Evolutionary conservation across 306 rosid species (phyloP).

Genomic region (Astragalus glycyphyllos): DNA sequence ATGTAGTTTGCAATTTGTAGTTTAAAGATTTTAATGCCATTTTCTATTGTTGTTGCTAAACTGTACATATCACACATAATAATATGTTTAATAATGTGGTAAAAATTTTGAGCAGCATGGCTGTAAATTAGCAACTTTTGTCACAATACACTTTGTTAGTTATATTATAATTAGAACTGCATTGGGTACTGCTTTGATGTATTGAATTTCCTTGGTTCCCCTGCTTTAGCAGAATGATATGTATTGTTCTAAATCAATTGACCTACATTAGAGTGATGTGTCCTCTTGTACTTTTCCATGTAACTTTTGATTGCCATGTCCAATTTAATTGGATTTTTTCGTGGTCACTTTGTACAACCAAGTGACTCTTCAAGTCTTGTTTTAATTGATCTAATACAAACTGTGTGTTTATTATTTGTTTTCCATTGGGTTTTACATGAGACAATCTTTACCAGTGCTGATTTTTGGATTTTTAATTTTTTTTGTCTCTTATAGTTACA

Average conservation of each 20-base stretch:
- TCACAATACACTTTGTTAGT: not conserved
- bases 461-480: slow-evolving; percentile 3
- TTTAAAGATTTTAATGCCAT: not conserved
- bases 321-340: not conserved
- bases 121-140: not conserved
- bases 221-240: not conserved
- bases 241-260: not conserved
- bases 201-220: not conserved
- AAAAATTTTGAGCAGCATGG: not conserved
- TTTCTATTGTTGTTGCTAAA: not conserved
- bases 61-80: not conserved
- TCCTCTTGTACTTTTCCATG: not conserved
- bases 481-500: not conserved
- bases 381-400: not conserved
- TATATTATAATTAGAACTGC: not conserved
- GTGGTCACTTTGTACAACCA: not conserved
- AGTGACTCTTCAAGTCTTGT: not conserved
- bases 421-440: not conserved
- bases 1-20: slow-evolving; percentile 20
- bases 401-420: not conserved
- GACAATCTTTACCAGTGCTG: not conserved
- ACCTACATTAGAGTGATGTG: not conserved
- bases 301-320: not conserved
- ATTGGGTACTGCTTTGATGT: not conserved
- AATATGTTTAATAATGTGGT: too few relatives aligned